Conservation (phyloP, 257 asterid genomes). For the Solanum appendiculatum region DNA sequence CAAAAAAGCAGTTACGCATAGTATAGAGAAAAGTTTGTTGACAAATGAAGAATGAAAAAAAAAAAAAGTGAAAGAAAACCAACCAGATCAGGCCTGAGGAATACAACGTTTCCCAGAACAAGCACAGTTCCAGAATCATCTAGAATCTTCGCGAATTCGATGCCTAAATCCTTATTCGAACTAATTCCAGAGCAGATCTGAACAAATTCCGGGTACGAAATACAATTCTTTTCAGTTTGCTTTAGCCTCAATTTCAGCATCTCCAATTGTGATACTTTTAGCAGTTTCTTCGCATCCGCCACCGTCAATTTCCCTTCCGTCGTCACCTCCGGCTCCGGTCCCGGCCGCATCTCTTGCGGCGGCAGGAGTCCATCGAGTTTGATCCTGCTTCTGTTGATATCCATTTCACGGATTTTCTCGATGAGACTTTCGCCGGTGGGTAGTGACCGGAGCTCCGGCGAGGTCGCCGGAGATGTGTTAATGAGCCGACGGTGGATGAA, state of each 20-base stretch:
- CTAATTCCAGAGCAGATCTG: slow-evolving; percentile 8
- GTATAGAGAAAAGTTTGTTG: neutral
- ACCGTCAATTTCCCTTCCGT: neutral
- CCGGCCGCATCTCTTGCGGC: neutral
- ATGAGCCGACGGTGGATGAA: neutral
- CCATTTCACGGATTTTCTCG: slow-evolving; percentile 1
- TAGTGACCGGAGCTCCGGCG: neutral
- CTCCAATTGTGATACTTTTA: slow-evolving; percentile 8
- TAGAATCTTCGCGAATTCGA: slow-evolving; percentile 4
- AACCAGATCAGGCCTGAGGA: slow-evolving; percentile 16
- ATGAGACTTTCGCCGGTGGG: neutral
- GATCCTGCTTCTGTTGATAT: neutral
- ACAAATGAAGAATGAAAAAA: neutral
- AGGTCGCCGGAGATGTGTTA: neutral
- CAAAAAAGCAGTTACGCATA: neutral
- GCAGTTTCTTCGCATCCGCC: neutral
- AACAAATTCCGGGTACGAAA: slow-evolving; percentile 7
- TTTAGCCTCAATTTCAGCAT: slow-evolving; percentile 1
- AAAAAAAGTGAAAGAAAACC: neutral
- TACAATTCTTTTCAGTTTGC: neutral
- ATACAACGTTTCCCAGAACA: slow-evolving; percentile 12
- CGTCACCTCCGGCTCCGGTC: neutral
- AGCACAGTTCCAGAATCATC: slow-evolving; percentile 15
- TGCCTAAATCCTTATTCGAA: neutral
- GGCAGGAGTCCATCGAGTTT: slow-evolving; percentile 4